Evolutionary conservation across 495 filamentous ascomycete genomes (phyloP), one percentile per base, ranked within the genome.

Genomic region (Zalerion maritima): DNA sequence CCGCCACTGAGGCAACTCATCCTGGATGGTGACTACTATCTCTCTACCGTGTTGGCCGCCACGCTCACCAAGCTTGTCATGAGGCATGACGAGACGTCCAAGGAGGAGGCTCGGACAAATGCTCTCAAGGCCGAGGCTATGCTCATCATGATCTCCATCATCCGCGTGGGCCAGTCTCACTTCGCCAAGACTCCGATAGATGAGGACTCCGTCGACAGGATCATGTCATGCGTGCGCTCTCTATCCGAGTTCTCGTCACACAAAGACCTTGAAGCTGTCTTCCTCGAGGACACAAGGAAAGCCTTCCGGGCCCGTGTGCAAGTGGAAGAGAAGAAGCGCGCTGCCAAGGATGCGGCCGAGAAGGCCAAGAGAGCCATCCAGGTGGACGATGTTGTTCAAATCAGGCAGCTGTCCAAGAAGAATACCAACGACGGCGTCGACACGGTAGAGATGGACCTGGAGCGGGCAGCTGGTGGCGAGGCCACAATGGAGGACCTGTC

Each of bases 81-180:
- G 85, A 81, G 91, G 21, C 86, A 99, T 50, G 79, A 85, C 3
- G 86, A 96, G 53, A 85, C 94, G 35, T 92, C 86, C 11, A 63
- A 80, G 14, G 89, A 96, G 41, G 54, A 59, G 15, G 78, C 81
- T 18, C 78, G 91, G 12, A 96, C 86, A 9, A 96, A 96, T 45
- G 86, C 87, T 19, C 69, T 99, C 3, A 78, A 82, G 14, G 89
- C 89, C 3, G 91, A 99, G 56, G 91, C 91, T 17, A 99, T 96
- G 91, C 67, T 96, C 24, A 96, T 96, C 49, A 94, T 97, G 85
- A 94, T 96, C 40, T 94, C 86, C 12, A 89, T 99, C 44, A 81
- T 94, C 38, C 83, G 91, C 36, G 91, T 92, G 35, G 91, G 91
- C 8, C 91, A 99, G 55, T 94, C 85, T 5, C 81, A 89, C 42